Evolutionary conservation across 192 early-diverging fungal species (phyloP).

Genomic region (Linnemannia zychae): DNA sequence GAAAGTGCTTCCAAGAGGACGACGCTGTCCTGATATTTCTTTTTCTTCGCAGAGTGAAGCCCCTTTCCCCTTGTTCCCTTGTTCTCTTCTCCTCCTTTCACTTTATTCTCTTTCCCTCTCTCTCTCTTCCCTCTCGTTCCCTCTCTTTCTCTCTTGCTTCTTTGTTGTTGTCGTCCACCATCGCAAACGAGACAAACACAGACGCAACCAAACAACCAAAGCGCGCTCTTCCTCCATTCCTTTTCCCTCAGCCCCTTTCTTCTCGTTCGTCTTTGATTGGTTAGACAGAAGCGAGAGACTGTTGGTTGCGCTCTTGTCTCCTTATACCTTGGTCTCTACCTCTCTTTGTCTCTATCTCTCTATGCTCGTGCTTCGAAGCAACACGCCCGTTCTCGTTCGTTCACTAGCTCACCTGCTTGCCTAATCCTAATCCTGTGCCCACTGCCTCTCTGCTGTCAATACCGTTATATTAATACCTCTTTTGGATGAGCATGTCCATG

Average conservation of each 20-base stretch:
- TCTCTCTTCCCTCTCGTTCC: background rate
- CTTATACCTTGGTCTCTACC: background rate
- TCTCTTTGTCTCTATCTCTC: background rate
- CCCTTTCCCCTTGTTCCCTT: background rate
- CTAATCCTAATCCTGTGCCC: no score
- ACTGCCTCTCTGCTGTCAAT: no score
- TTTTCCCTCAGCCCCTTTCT: slow-evolving; percentile 1
- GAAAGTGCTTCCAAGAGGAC: no score
- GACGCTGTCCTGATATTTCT: background rate
- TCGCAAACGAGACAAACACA: background rate
- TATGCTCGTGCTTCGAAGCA: no score
- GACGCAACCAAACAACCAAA: background rate
- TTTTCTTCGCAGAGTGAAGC: no score
- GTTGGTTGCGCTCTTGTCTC: background rate
- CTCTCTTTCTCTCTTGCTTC: background rate
- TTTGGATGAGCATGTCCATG: no score
- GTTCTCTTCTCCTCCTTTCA: background rate
- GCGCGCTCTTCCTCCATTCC: background rate
- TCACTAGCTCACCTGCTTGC: no score
- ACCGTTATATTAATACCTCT: no score
- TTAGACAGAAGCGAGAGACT: no score
- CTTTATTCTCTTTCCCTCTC: background rate
- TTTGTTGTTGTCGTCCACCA: no score
- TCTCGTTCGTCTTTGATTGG: background rate
- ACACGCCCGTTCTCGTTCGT: no score